Evolutionary conservation across 1,284 basidiomycete genomes (phyloP).

Genomic region (Dichomitus squalens): DNA sequence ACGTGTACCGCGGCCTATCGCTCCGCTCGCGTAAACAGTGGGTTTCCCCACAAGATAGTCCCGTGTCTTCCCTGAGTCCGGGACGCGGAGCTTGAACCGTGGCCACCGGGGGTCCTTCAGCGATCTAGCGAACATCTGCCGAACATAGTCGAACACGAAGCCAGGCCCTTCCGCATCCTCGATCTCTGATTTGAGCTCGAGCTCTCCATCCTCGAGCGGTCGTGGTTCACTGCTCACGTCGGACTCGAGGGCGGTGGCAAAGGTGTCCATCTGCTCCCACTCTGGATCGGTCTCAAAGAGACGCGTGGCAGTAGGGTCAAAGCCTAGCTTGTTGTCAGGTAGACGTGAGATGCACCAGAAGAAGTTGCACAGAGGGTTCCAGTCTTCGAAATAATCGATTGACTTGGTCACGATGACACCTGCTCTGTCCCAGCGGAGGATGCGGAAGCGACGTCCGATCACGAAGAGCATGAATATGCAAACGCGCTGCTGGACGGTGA

Average conservation of each 20-base stretch:
- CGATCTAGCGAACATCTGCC: neutral
- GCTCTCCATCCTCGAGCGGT: neutral
- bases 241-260: neutral
- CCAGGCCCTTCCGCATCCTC: neutral
- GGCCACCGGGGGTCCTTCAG: neutral
- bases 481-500: conserved; percentile 1
- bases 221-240: neutral
- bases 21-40: neutral
- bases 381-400: conserved; percentile 5
- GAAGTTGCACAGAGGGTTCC: conserved; percentile 1
- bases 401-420: neutral
- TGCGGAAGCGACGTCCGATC: neutral
- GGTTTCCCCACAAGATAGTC: conserved; percentile 8
- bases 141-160: conserved; percentile 1
- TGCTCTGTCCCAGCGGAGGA: conserved; percentile 7
- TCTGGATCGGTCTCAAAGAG: neutral
- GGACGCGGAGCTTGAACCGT: neutral
- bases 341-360: conserved; percentile 4
- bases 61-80: neutral
- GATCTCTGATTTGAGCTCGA: neutral
- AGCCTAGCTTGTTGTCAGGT: conserved; percentile 1
- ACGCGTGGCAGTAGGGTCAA: conserved; percentile 3
- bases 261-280: neutral
- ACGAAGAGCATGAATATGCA: conserved; percentile 1
- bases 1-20: conserved; percentile 1